A percentile compares a stretch with the other conserved stretches of the same genome.
Conservation (phyloP, 441 rosid species). For the Metrosideros polymorpha region DNA sequence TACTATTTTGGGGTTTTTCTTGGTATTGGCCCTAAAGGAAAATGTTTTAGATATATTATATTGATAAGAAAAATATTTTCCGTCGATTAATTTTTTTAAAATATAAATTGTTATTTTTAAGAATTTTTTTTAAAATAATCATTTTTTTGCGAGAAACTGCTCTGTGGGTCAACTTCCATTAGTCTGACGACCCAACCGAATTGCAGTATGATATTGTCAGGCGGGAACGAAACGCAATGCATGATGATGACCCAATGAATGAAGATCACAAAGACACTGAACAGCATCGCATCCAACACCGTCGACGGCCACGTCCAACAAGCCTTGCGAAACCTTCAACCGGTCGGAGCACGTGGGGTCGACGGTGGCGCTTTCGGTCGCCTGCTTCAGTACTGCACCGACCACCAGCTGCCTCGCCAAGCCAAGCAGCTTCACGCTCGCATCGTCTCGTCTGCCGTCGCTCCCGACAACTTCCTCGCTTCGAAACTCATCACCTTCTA, state of each 20-base stretch:
- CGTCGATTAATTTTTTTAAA: too few species aligned
- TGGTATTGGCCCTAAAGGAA: too few species aligned
- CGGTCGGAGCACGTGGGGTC: not conserved
- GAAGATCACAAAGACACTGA: slow-evolving; percentile 8
- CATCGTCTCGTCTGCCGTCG: slow-evolving; percentile 33
- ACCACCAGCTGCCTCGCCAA: slow-evolving; percentile 46
- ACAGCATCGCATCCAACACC: not conserved
- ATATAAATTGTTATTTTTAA: too few species aligned
- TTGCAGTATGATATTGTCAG: too few species aligned
- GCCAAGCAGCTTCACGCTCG: slow-evolving; percentile 76
- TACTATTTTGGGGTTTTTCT: too few species aligned
- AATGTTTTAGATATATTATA: too few species aligned
- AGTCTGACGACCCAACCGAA: too few species aligned
- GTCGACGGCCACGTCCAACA: slow-evolving; percentile 21
- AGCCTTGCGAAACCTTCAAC: slow-evolving; percentile 6
- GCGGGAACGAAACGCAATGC: too few species aligned
- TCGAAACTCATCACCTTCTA: slow-evolving; percentile 53
- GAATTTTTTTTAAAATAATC: too few species aligned
- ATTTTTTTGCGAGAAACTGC: too few species aligned
- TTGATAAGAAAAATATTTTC: too few species aligned
- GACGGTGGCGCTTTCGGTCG: slow-evolving; percentile 51
- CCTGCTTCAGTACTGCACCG: slow-evolving; percentile 48
- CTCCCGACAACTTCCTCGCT: slow-evolving; percentile 64
- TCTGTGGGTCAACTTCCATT: too few species aligned
- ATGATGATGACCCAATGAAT: slow-evolving; percentile 8